These are phyloP conservation scores for Solanum chilense DNA, from an alignment of 257 asterid species.

Conservation along the genomic window DNA sequence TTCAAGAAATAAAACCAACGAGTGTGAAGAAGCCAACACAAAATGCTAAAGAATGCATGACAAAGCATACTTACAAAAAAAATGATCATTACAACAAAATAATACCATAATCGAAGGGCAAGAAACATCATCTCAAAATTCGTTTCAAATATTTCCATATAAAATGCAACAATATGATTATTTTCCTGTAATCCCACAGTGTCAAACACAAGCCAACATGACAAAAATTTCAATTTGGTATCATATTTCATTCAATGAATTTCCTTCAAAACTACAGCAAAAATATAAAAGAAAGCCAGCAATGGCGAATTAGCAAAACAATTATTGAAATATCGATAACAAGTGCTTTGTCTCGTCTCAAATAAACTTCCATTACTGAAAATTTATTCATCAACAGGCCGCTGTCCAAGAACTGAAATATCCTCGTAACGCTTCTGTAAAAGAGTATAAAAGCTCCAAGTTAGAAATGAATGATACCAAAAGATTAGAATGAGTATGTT, in stretches of 20 bases:
- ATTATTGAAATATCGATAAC: constrained; percentile 30
- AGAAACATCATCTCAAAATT: not conserved
- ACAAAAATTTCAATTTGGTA: not conserved
- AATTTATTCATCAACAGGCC: constrained; percentile 47
- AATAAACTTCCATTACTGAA: not conserved
- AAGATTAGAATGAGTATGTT: not conserved
- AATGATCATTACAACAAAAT: not conserved
- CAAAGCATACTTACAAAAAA: not conserved
- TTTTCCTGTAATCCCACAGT: not conserved
- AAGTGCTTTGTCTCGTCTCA: not conserved
- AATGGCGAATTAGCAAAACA: constrained; percentile 3
- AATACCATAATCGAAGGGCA: not conserved
- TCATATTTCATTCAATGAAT: not conserved
- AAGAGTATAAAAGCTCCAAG: not conserved
- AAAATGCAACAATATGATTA: not conserved
- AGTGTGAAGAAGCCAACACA: not conserved
- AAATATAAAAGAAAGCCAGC: constrained; percentile 5
- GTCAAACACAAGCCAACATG: not conserved
- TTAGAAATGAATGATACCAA: not conserved
- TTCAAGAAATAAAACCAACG: not conserved
- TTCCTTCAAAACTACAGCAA: not conserved
- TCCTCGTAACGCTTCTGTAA: constrained; percentile 86
- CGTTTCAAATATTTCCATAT: not conserved
- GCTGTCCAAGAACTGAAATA: constrained; percentile 75
- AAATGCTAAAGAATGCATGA: not conserved